These are phyloP conservation scores for Wickerhamomyces xylosicus DNA, from an alignment of 805 yeast genomes.

Conservation along the genomic window DNA sequence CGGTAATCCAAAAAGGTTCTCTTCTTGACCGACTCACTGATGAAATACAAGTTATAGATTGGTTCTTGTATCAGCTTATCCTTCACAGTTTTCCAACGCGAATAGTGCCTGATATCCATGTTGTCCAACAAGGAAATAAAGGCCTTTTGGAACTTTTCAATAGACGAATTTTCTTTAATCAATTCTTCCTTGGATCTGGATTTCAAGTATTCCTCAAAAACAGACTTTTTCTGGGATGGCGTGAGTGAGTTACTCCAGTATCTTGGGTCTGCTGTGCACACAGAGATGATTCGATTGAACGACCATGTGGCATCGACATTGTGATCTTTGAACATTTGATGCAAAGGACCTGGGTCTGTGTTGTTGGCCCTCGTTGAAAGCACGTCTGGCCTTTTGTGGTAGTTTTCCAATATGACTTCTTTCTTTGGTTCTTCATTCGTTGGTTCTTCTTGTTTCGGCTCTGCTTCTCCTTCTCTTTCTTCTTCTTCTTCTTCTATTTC, in stretches of 20 bases:
- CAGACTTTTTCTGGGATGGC: conserved; percentile 44
- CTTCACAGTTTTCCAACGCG: conserved; percentile 56
- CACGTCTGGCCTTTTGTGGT: not conserved
- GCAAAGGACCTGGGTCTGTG: conserved; percentile 36
- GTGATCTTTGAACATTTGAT: conserved; percentile 39
- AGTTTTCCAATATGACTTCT: conserved; percentile 1
- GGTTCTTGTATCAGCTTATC: conserved; percentile 53
- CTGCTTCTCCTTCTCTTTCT: too few relatives aligned
- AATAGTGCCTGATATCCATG: conserved; percentile 37
- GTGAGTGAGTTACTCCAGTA: conserved; percentile 57
- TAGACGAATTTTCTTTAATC: conserved; percentile 38
- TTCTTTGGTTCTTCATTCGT: too few relatives aligned
- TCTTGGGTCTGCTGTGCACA: conserved; percentile 44
- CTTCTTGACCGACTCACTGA: conserved; percentile 46
- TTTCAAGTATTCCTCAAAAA: conserved; percentile 57
- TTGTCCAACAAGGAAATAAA: conserved; percentile 37
- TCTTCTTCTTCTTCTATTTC: conserved; percentile 1
- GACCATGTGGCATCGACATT: conserved; percentile 70
- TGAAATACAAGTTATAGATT: conserved; percentile 47
- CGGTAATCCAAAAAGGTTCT: conserved; percentile 45
- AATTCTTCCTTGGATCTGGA: conserved; percentile 40
- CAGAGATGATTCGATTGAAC: conserved; percentile 52
- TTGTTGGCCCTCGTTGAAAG: conserved; percentile 12
- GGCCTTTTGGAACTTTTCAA: conserved; percentile 45
- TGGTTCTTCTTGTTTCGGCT: too few relatives aligned